Evolutionary conservation across 1,284 basidiomycete species (phyloP), one percentile per base, ranked within the genome.

Genomic region (Austroboletus novae-zelandiae): DNA sequence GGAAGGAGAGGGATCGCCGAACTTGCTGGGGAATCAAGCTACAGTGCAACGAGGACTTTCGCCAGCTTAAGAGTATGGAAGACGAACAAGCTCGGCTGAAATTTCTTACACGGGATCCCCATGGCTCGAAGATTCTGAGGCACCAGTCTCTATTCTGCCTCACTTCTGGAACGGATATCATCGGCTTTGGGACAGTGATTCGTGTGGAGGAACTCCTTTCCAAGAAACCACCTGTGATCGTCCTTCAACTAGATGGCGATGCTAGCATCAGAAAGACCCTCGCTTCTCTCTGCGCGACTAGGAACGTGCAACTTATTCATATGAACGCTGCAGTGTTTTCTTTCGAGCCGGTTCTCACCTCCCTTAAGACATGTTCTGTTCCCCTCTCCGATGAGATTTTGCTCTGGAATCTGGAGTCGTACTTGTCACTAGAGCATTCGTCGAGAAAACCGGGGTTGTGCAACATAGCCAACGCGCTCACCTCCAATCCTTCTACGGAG

Each of bases 311-410:
- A 27, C 70, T 86, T 15, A 55, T 84, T 14, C 78, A 79, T 51
- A 74, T 85, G 20, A 71, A 82, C 48, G 73, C 77, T 0, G 78
- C 81, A 0, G 58, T 80, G 1, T 86, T 86, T 58, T 63, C 83
- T 0, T 86, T 77, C 45, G 78, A 83, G 54, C 83, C 83, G 0
- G 70, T 86, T 15, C 69, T 86, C 31, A 67, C 70, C 15, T 75
- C 74, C 0, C 64, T 86, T 7, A 74, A 70, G 17, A 73, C 66
- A 36, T 61, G 54, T 5, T 48, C 42, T 0, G 44, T 80, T 13
- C 73, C 79, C 0, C 67, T 85, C 1, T 58, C 72, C 0, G 48
- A 62, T 4, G 81, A 84, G 43, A 58, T 86, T 1, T 48, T 86
- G 1, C 69, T 74, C 13, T 84, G 81, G 80, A 63, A 65, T 6